phyloP scores from a whole-genome alignment of 345 rosid species.

The Gossypium mustelinum region DNA sequence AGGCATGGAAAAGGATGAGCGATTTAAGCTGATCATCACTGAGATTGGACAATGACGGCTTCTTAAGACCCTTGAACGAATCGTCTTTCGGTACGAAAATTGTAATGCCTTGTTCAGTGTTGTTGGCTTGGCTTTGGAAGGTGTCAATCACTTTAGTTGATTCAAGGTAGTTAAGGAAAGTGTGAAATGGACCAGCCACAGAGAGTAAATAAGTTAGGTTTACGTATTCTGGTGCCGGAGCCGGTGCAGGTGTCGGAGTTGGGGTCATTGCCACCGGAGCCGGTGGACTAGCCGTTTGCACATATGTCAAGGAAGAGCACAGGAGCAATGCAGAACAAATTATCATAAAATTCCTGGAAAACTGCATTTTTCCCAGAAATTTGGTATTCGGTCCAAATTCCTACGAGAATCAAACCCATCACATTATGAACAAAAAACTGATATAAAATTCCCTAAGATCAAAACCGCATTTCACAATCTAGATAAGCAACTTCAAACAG shows the following conservation, averaged over 20 bases:
- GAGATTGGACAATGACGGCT: constrained; percentile 64
- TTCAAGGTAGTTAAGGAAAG: constrained; percentile 62
- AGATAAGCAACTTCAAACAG: neutral
- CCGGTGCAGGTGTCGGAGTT: constrained; percentile 54
- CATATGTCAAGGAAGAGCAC: constrained; percentile 37
- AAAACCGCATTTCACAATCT: constrained; percentile 9
- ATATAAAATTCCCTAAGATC: neutral
- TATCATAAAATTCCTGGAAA: constrained; percentile 36
- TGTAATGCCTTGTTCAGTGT: constrained; percentile 80
- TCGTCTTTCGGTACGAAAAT: constrained; percentile 80
- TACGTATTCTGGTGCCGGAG: constrained; percentile 60
- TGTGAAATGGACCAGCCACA: constrained; percentile 79
- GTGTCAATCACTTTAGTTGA: constrained; percentile 81
- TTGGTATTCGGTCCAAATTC: constrained; percentile 26
- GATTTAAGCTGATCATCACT: constrained; percentile 70
- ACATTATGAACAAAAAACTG: neutral
- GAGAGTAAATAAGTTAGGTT: constrained; percentile 70
- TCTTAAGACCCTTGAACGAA: constrained; percentile 73
- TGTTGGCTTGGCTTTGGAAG: constrained; percentile 90
- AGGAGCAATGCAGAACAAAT: constrained; percentile 30
- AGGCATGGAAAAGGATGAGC: constrained; percentile 74
- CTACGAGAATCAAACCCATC: constrained; percentile 25
- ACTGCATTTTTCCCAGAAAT: constrained; percentile 33
- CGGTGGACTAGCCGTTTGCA: constrained; percentile 56
- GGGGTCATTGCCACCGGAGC: constrained; percentile 28